Conservation (phyloP, 192 early-diverging fungal species). For the Linnemannia hyalina region DNA sequence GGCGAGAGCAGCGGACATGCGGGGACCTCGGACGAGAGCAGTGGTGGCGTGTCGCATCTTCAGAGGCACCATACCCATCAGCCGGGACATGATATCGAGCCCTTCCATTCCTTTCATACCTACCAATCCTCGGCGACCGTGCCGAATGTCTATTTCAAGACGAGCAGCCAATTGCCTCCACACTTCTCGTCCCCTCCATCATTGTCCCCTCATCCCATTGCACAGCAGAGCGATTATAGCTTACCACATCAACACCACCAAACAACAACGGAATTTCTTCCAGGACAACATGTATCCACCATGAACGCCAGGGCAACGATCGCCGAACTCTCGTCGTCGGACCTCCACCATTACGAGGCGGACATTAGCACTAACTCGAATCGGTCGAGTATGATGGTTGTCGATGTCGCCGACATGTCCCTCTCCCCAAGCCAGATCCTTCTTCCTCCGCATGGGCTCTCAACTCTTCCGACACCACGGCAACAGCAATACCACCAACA, state of each 20-base stretch:
- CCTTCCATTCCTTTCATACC: not conserved
- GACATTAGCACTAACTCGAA: conserved; percentile 4
- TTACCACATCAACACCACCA: not conserved
- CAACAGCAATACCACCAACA: not conserved
- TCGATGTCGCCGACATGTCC: conserved; percentile 6
- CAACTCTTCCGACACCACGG: not conserved
- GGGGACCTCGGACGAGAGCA: not conserved
- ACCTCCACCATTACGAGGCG: not conserved
- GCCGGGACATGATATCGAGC: not conserved
- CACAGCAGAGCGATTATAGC: not conserved
- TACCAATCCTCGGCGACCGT: conserved; percentile 26
- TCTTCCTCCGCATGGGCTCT: no score
- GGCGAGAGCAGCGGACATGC: conserved; percentile 1
- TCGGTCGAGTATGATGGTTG: not conserved
- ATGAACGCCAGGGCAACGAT: not conserved
- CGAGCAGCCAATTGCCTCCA: not conserved
- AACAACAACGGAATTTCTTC: not conserved
- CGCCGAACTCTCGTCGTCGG: not conserved
- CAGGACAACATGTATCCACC: not conserved
- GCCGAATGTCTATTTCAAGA: conserved; percentile 25
- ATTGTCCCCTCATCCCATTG: not conserved
- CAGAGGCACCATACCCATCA: conserved; percentile 22
- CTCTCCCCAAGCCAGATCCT: conserved; percentile 7
- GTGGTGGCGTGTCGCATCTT: not conserved
- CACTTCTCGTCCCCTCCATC: not conserved